These are phyloP conservation scores for Hymenoscyphus fructigenus DNA, from an alignment of 2,329 filamentous ascomycete genomes.

Conservation along the genomic window DNA sequence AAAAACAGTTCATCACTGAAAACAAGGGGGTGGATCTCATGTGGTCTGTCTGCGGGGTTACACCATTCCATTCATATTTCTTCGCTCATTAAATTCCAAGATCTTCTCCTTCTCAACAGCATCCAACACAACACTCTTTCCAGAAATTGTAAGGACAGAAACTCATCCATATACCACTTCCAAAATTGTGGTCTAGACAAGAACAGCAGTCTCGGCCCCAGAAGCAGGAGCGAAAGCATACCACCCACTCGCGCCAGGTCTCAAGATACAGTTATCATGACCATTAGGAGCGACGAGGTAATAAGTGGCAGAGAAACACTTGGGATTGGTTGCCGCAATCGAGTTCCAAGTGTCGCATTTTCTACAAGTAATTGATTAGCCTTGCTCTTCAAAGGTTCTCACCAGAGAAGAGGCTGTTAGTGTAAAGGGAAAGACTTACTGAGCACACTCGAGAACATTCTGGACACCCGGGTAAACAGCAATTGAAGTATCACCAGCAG, in stretches of 20 bases:
- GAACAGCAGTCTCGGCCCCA: background rate
- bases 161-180: background rate
- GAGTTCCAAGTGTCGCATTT: background rate
- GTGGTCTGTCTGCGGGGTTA: too few species aligned
- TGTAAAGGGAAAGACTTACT: background rate
- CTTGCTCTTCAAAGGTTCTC: background rate
- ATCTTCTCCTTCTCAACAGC: too few species aligned
- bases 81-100: too few species aligned
- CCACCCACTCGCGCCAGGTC: too few species aligned
- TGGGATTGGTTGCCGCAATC: background rate
- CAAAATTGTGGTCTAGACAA: background rate
- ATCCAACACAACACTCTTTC: background rate
- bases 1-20: too few species aligned
- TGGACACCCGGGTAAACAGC: background rate
- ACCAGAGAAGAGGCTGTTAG: background rate
- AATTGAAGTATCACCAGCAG: background rate
- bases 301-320: background rate
- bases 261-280: background rate
- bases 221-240: background rate
- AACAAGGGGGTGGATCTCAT: too few species aligned
- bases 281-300: background rate
- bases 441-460: background rate
- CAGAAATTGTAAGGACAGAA: background rate
- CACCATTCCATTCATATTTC: too few species aligned
- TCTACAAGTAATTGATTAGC: background rate